phyloP scores from a whole-genome alignment of 768 basidiomycete genomes.

The Lactarius tabidus region DNA sequence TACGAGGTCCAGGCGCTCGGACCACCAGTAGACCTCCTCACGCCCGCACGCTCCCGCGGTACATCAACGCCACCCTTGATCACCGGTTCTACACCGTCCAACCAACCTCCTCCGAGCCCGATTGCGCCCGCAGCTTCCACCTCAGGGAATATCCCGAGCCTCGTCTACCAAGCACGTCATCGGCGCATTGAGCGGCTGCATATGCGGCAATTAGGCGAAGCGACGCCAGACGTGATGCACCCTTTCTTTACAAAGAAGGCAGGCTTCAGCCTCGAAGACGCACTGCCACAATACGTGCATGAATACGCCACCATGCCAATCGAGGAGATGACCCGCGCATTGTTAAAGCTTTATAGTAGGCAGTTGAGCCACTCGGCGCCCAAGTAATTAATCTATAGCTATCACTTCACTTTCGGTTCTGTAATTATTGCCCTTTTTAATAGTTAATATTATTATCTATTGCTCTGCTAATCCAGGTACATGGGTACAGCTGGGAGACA shows the following conservation, averaged over 20 bases:
- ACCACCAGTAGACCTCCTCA: slow-evolving; percentile 5
- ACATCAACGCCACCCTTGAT: background rate
- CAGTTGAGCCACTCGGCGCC: slow-evolving; percentile 47
- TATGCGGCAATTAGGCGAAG: slow-evolving; percentile 82
- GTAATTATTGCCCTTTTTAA: slow-evolving; percentile 25
- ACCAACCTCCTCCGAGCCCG: slow-evolving; percentile 12
- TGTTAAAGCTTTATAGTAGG: slow-evolving; percentile 71
- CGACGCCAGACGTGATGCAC: slow-evolving; percentile 86
- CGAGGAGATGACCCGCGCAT: slow-evolving; percentile 78
- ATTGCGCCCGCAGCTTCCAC: slow-evolving; percentile 8
- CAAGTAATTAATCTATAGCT: slow-evolving; percentile 12
- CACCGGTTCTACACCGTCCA: background rate
- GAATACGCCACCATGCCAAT: slow-evolving; percentile 82
- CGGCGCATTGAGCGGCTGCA: slow-evolving; percentile 75
- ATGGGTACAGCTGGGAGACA: slow-evolving; percentile 4
- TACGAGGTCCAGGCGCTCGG: background rate
- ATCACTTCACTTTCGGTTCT: slow-evolving; percentile 15
- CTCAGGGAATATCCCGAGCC: slow-evolving; percentile 24
- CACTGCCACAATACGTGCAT: slow-evolving; percentile 81
- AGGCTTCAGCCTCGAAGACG: slow-evolving; percentile 78
- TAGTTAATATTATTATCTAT: slow-evolving; percentile 22
- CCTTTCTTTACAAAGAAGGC: slow-evolving; percentile 84
- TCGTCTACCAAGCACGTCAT: slow-evolving; percentile 53
- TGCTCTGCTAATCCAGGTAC: slow-evolving; percentile 4
- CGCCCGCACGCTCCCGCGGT: background rate